Evolutionary conservation across 2,329 filamentous ascomycete species (phyloP), one percentile per base, ranked within the genome.

Genomic region (Fragosphaeria purpurea): DNA sequence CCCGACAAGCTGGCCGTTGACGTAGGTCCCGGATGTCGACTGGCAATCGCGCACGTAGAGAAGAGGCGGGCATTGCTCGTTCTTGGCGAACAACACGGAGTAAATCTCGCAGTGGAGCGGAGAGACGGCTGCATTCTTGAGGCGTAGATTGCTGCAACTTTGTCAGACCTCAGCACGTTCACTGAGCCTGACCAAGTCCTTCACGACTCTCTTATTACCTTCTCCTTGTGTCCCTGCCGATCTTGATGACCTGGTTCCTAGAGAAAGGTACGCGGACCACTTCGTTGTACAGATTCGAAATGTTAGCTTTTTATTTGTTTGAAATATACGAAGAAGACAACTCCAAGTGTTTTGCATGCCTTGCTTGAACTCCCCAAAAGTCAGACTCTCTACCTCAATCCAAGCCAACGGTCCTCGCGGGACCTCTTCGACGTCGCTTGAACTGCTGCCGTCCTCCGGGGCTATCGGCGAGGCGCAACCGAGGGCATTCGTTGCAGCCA

Each of bases 1-100:
- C 1, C 73, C 75, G 49, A 79, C 70, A 12, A 68, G 62, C 1
- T 59, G 46, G 1, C 62, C 67, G 51, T 80, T 77, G 39, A 81
- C 70, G 47, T 66, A 73, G 0, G 77, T 80, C 3, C 77, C 77
- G 49, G 74, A 75, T 12, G 64, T 65, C 5, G 77, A 80, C 48
- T 72, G 70, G 31, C 73, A 70, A 56, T 82, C 78, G 11, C 77
- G 72, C 33, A 79, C 75, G 55, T 79, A 81, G 41, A 80, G 61
- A 49, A 77, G 35, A 1, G 55, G 51, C 7, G 49, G 46, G 35
- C 43, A 52, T 5, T 32, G 13, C 7, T 50, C 44, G 38, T 48
- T 30, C 11, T 63, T 59, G 30, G 79, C 75, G 53, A 78, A 77
- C 8, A 71, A 59, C 41, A 80, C 63, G 1, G 72, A 72, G 58